Evolutionary conservation across 306 rosid genomes (phyloP).

Genomic region (Begonia fuchsioides): DNA sequence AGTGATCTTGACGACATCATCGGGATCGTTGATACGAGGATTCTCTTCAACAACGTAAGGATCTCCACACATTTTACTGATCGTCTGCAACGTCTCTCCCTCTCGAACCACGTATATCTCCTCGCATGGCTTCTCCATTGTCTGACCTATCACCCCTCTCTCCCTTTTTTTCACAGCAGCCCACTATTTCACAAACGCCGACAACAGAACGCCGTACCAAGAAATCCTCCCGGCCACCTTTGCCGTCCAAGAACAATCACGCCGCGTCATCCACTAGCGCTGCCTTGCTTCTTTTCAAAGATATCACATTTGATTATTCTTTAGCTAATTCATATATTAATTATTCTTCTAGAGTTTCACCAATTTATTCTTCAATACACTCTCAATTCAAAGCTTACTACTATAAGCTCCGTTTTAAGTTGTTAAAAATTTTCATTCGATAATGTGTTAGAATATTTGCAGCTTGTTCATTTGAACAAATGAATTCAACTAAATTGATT

Average conservation of each 20-base stretch:
- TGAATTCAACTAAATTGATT: no score
- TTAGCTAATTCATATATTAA: no score
- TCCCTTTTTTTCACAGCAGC: slow-evolving; percentile 27
- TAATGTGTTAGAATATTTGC: no score
- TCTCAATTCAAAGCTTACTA: no score
- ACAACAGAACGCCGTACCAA: slow-evolving; percentile 19
- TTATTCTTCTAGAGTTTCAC: no score
- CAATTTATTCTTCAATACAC: no score
- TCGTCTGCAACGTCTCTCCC: slow-evolving; percentile 69
- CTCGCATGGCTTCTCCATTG: slow-evolving; percentile 39
- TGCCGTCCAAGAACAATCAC: slow-evolving; percentile 9
- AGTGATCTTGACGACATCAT: slow-evolving; percentile 64
- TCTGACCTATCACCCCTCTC: no score
- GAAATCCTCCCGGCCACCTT: slow-evolving; percentile 20
- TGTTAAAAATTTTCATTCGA: no score
- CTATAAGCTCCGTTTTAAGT: no score
- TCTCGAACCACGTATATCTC: slow-evolving; percentile 74
- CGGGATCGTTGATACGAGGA: slow-evolving; percentile 72
- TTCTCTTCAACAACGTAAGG: slow-evolving; percentile 66
- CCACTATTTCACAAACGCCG: slow-evolving; percentile 13
- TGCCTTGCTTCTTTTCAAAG: no score
- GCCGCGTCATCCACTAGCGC: slow-evolving; percentile 7
- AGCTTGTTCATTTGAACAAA: no score
- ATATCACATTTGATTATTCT: no score
- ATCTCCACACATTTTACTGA: slow-evolving; percentile 66